phyloP scores from a whole-genome alignment of 345 rosid genomes.

The Lagerstroemia speciosa region DNA sequence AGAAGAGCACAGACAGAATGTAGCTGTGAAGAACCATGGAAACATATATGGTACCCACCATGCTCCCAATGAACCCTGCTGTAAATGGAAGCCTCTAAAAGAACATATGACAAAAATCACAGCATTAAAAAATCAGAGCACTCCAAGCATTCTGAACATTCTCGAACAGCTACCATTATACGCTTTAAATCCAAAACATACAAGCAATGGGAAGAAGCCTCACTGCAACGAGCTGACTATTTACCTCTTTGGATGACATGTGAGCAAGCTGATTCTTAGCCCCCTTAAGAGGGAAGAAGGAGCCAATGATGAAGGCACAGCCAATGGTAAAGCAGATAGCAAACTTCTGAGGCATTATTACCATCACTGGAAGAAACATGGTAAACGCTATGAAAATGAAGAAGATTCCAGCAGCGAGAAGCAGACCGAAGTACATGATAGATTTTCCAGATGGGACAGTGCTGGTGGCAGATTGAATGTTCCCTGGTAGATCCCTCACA shows the following conservation, averaged over 20 bases:
- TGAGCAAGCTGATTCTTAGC: slow-evolving; percentile 70
- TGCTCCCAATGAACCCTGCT: slow-evolving; percentile 64
- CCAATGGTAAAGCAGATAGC: slow-evolving; percentile 90
- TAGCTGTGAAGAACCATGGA: slow-evolving; percentile 95
- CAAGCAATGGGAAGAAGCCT: background rate
- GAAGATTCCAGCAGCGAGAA: slow-evolving; percentile 76
- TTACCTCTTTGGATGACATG: slow-evolving; percentile 85
- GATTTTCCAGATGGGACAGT: slow-evolving; percentile 83
- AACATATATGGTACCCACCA: slow-evolving; percentile 86
- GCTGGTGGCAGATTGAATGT: slow-evolving; percentile 72
- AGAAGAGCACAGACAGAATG: slow-evolving; percentile 81
- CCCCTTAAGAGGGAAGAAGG: slow-evolving; percentile 87
- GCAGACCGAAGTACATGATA: slow-evolving; percentile 69
- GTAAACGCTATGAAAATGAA: slow-evolving; percentile 78
- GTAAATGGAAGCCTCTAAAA: slow-evolving; percentile 88
- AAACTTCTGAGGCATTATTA: slow-evolving; percentile 87
- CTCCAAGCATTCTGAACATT: too few relatives aligned
- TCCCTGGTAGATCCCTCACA: slow-evolving; percentile 77
- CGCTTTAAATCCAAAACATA: background rate
- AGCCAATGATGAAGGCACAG: slow-evolving; percentile 69
- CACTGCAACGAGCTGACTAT: background rate
- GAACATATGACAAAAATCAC: slow-evolving; percentile 9
- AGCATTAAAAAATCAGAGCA: slow-evolving; percentile 6
- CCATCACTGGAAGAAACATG: slow-evolving; percentile 94
- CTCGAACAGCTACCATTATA: background rate